Evolutionary conservation across 2,329 filamentous ascomycete genomes (phyloP), one percentile per base, ranked within the genome.

Genomic region (Aspergillus proliferans): DNA sequence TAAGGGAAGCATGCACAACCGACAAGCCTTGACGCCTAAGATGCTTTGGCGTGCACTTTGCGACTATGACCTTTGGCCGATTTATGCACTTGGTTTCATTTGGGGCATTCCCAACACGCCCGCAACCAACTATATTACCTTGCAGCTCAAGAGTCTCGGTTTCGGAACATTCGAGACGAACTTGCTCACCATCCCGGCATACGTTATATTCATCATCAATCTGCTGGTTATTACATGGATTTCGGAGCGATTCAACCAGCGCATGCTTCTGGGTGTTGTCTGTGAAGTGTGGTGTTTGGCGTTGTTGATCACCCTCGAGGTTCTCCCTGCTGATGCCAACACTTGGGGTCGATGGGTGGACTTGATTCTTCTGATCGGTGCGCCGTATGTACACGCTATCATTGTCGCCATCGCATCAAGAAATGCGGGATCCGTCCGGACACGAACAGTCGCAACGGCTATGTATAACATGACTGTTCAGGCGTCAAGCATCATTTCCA

Each of bases 1-100:
- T 43, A 82, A 82, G 54, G 78, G 78, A n/a, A 75, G 74, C 52
- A 82, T 83, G 80, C 78, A 82, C 62, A 83, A 83, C 53, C 71
- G 79, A 3, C 76, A 83, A 59, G 76, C 75, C 0, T 62, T 83
- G 5, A 73, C 70, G 0, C 63, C 69, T 0, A 62, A 55, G 24
- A 73, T 79, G 64, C 66, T 82, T 12, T 77, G 73, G 70, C 55
- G 75, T 10, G 75, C 74, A 22, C 52, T 80, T 7, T 69, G 61
- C 10, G 79, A 82, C 59, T 82, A 77, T 52, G 77, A 81, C 51
- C 77, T 82, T 73, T 81, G 77, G 76, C 72, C 76, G 2, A 72
- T 81, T 14, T 80, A 79, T 55, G 58, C 79, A 4, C 58, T 81
- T 6, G 77, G 74, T 4, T 48, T 76, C 9, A 62, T 64, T 0